Conservation (phyloP, 192 early-diverging fungal species). For the Backusella circina region DNA sequence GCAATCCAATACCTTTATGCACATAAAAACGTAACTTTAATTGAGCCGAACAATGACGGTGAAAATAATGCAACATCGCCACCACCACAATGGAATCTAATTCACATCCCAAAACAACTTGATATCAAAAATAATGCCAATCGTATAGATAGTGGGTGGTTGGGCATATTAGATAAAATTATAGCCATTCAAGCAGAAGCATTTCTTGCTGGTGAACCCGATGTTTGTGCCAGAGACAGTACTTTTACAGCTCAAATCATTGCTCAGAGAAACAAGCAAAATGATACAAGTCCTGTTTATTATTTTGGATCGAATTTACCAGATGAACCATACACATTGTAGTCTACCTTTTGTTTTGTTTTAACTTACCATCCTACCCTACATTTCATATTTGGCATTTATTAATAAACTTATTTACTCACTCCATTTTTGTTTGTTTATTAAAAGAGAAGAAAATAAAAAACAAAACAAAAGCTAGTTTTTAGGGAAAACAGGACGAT, state of each 20-base stretch:
- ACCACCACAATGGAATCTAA: constrained; percentile 22
- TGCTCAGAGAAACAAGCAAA: constrained; percentile 5
- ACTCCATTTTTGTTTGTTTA: neutral
- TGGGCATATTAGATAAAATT: constrained; percentile 36
- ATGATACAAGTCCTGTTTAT: neutral
- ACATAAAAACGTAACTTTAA: constrained; percentile 14
- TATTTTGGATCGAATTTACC: neutral
- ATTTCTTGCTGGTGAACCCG: constrained; percentile 29
- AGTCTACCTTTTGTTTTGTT: neutral
- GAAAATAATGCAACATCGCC: neutral
- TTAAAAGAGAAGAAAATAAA: neutral
- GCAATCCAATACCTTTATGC: constrained; percentile 30
- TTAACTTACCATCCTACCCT: no score
- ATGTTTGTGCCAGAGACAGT: constrained; percentile 28
- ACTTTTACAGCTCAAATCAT: constrained; percentile 35
- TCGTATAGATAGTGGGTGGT: constrained; percentile 12
- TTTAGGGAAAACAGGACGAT: constrained; percentile 32
- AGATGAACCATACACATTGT: neutral
- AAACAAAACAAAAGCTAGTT: neutral
- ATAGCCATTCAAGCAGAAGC: constrained; percentile 25
- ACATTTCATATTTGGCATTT: neutral
- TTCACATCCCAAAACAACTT: constrained; percentile 1
- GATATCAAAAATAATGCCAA: neutral
- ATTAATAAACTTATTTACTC: neutral
- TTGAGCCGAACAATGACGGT: neutral